These are phyloP conservation scores for Fusarium pseudograminearum DNA, from an alignment of 2,329 filamentous ascomycete species.

Conservation along the genomic window DNA sequence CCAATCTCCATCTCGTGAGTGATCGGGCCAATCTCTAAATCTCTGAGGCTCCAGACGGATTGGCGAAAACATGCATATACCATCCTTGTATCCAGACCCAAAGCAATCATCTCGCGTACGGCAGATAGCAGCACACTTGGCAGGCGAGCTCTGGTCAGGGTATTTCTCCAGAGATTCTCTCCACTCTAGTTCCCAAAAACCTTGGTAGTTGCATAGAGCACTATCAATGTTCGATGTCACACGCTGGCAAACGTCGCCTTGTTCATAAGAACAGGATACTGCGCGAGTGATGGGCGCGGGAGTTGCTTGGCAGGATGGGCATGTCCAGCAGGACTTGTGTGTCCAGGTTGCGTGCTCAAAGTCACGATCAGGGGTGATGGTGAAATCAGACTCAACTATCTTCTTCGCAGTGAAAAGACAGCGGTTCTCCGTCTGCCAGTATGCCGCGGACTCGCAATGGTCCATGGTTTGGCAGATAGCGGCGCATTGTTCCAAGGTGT, in stretches of 20 bases:
- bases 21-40: not conserved
- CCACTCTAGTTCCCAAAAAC: not conserved
- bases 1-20: not conserved
- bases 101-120: not conserved
- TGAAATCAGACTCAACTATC: not conserved
- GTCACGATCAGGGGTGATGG: not conserved
- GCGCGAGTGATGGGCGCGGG: not conserved
- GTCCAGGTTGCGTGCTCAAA: conserved; percentile 8
- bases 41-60: not conserved
- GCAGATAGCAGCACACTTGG: conserved; percentile 22
- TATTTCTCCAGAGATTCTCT: not conserved
- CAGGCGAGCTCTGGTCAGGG: conserved; percentile 7
- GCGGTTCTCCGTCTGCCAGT: not conserved
- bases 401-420: not conserved
- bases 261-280: not conserved
- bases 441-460: not conserved
- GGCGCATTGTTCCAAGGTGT: not conserved
- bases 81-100: conserved; percentile 9
- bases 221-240: not conserved
- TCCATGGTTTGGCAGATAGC: not conserved
- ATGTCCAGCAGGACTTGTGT: conserved; percentile 5
- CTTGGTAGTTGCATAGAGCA: conserved; percentile 1
- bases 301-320: not conserved
- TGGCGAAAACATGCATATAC: not conserved
- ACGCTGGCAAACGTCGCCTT: conserved; percentile 1